Conservation (phyloP, 305 asterid species). For the Plantago lanceolata region DNA sequence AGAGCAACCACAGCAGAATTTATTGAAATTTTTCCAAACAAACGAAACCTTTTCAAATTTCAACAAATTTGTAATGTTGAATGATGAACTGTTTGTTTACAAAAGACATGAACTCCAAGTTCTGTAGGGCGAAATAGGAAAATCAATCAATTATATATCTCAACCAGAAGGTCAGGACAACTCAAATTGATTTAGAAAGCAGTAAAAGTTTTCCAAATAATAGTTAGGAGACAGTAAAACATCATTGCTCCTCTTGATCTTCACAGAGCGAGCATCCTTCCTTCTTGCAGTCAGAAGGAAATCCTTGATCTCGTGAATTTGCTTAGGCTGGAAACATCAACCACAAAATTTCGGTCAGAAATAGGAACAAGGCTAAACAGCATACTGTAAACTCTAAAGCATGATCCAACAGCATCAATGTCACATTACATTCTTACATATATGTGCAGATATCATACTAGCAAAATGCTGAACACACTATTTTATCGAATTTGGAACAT, state of each 20-base stretch:
- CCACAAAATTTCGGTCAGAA: background rate
- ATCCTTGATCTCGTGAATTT: conserved; percentile 46
- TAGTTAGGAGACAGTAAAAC: too few relatives aligned
- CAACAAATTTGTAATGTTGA: too few relatives aligned
- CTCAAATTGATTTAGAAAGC: too few relatives aligned
- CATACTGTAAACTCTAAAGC: too few relatives aligned
- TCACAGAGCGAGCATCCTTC: conserved; percentile 42
- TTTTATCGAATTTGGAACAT: too few relatives aligned
- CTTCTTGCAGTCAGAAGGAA: conserved; percentile 44
- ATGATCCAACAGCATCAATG: too few relatives aligned
- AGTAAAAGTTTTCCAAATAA: too few relatives aligned
- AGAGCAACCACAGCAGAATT: background rate
- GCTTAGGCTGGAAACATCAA: conserved; percentile 35
- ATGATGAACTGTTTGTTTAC: background rate
- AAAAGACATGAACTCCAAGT: background rate
- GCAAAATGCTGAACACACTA: background rate
- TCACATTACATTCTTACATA: too few relatives aligned
- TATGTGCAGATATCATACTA: too few relatives aligned
- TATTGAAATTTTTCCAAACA: background rate
- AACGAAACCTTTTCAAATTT: background rate
- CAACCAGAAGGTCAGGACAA: too few relatives aligned
- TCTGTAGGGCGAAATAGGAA: too few relatives aligned
- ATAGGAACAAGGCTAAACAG: background rate
- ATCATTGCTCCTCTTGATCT: conserved; percentile 40
- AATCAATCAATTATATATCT: too few relatives aligned